Evolutionary conservation across 495 filamentous ascomycete species (phyloP).

Genomic region (Xylaria bambusicola): DNA sequence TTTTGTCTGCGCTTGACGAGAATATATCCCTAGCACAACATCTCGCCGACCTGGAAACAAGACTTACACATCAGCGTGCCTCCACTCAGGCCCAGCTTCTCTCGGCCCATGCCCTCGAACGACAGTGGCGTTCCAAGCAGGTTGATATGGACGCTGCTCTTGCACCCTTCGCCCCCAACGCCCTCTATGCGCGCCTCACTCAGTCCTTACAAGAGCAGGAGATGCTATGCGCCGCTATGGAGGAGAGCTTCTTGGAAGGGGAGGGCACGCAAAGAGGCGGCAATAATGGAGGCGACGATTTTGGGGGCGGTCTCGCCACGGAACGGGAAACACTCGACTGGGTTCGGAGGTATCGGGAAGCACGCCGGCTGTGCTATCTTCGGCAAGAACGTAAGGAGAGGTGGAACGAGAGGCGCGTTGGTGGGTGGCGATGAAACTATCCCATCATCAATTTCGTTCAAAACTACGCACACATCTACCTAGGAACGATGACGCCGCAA

Average conservation of each 20-base stretch:
- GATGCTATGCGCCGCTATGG: constrained; percentile 73
- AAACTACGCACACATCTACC: too few relatives aligned
- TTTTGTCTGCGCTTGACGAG: constrained; percentile 62
- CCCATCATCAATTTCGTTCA: too few relatives aligned
- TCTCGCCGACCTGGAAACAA: constrained; percentile 58
- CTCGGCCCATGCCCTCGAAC: constrained; percentile 79
- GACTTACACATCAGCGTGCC: constrained; percentile 63
- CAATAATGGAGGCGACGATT: constrained; percentile 39
- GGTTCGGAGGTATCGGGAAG: constrained; percentile 75
- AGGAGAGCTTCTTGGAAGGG: constrained; percentile 85
- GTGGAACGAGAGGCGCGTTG: constrained; percentile 94
- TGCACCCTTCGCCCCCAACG: constrained; percentile 79
- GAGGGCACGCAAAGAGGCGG: constrained; percentile 11
- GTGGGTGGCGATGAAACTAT: constrained; percentile 80
- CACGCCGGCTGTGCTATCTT: constrained; percentile 71
- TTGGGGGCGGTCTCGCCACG: constrained; percentile 46
- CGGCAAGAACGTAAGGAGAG: constrained; percentile 80
- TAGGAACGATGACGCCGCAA: too few relatives aligned
- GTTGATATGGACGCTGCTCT: constrained; percentile 83
- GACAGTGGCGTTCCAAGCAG: constrained; percentile 88
- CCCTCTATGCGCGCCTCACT: constrained; percentile 76
- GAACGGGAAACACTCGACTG: constrained; percentile 84
- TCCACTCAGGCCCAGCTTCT: constrained; percentile 79
- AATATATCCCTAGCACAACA: constrained; percentile 69
- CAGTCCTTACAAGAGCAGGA: constrained; percentile 81